Evolutionary conservation across 1,284 basidiomycete species (phyloP).

Genomic region (Abortiporus biennis): DNA sequence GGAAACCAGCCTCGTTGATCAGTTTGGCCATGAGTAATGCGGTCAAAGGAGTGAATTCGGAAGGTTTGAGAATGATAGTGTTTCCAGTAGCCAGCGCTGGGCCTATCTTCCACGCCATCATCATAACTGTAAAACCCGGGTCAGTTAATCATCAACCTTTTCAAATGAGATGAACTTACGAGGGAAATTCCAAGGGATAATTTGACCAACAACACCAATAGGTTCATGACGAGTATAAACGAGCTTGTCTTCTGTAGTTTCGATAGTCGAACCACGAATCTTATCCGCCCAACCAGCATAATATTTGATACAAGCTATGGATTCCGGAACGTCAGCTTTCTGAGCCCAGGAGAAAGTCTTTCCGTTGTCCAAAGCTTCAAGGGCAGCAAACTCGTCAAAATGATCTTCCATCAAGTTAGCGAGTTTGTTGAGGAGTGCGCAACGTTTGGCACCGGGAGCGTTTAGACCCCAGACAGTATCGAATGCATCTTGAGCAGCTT

Average conservation of each 20-base stretch:
- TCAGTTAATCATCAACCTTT: neutral
- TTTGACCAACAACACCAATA: conserved; percentile 85
- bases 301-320: conserved; percentile 71
- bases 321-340: conserved; percentile 60
- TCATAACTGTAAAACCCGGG: conserved; percentile 40
- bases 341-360: conserved; percentile 79
- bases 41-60: conserved; percentile 86
- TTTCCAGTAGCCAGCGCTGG: conserved; percentile 86
- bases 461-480: conserved; percentile 72
- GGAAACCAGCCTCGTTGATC: conserved; percentile 51
- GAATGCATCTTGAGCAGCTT: conserved; percentile 74
- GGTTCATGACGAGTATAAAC: conserved; percentile 88
- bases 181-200: conserved; percentile 80
- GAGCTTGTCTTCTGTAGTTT: conserved; percentile 69
- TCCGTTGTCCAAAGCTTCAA: conserved; percentile 70
- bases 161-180: conserved; percentile 29
- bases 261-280: conserved; percentile 76
- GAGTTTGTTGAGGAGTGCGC: conserved; percentile 63
- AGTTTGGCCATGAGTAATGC: conserved; percentile 55
- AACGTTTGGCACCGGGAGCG: conserved; percentile 55
- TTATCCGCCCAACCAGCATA: conserved; percentile 86
- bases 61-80: conserved; percentile 81
- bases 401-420: conserved; percentile 71
- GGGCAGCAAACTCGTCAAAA: conserved; percentile 66
- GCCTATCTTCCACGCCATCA: conserved; percentile 80